phyloP scores from a whole-genome alignment of 257 asterid species.

The Nicotiana tomentosiformis region DNA sequence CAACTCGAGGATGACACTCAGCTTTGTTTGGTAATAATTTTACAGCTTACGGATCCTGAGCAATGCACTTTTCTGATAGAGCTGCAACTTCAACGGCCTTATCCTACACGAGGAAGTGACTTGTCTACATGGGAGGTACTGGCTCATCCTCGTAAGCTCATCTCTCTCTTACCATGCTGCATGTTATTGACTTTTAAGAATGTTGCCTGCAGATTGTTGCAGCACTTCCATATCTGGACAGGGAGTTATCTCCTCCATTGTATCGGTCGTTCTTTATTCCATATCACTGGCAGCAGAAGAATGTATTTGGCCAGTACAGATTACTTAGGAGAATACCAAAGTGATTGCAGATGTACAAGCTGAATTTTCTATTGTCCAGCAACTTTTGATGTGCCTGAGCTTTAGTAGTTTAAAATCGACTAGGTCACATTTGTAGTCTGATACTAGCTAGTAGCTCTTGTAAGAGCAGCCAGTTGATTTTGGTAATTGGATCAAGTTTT shows the following conservation, averaged over 20 bases:
- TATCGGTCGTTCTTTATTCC: slow-evolving; percentile 90
- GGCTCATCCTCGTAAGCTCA: neutral
- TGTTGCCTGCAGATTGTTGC: slow-evolving; percentile 59
- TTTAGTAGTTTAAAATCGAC: neutral
- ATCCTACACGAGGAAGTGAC: slow-evolving; percentile 79
- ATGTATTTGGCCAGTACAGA: slow-evolving; percentile 87
- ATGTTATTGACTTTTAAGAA: slow-evolving; percentile 7
- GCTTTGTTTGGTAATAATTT: neutral
- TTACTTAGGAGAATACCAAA: slow-evolving; percentile 67
- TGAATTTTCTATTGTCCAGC: neutral
- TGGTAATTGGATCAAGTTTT: neutral
- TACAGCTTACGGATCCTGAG: slow-evolving; percentile 67
- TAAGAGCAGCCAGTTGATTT: neutral
- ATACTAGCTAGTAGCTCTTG: neutral
- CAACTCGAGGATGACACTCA: neutral
- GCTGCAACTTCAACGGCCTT: slow-evolving; percentile 78
- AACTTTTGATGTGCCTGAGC: neutral
- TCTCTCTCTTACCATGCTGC: slow-evolving; percentile 7
- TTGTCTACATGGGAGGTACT: slow-evolving; percentile 85
- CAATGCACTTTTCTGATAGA: slow-evolving; percentile 84
- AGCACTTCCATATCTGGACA: slow-evolving; percentile 79
- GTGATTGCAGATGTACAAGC: slow-evolving; percentile 14
- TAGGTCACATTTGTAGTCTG: neutral
- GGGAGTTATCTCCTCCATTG: slow-evolving; percentile 86
- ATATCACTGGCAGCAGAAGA: slow-evolving; percentile 72